Evolutionary conservation across 2,329 filamentous ascomycete genomes (phyloP), one percentile per base, ranked within the genome.

Genomic region (Neonectria sp.): DNA sequence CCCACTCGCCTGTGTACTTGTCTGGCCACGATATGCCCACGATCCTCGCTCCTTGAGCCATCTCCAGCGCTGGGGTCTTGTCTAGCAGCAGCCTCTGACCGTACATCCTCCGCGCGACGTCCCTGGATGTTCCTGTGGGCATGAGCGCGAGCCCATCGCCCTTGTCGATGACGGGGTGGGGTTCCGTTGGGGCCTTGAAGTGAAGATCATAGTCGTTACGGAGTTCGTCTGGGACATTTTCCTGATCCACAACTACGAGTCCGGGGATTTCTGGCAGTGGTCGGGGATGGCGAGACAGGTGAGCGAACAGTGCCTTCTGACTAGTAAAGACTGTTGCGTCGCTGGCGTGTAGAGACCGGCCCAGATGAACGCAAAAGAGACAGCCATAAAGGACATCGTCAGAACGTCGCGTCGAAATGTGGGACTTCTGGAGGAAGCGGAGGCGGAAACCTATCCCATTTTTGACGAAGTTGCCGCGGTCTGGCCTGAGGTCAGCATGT

Each of bases 271-370:
- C 69, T 1, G 88, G 87, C 0, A 89, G 77, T 0, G 88, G 88
- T 0, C 86, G 84, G 0, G 86, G 82, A 69, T 90, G 88, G 4
- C 86, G 83, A 4, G 86, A 80, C 60, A 89, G 76, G 71, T 90
- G 88, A 21, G 80, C 76, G 65, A 89, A 88, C 4, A 89, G 80
- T 53, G 86, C 82, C 65, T 82, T 84, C 55, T 86, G 84, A 52
- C 77, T 85, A 73, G 88, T 86, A 75, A 89, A 89, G 9, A 89
- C 85, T 1, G 88, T 89, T 3, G 87, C 84, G 55, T 90, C 88
- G 70, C 85, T 86, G 62, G 86, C 82, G 55, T 89, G 85, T 3
- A 84, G 75, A 0, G 86, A 88, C n/a, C 75, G 80, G 1, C 86
- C 86, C 21, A 79, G 68, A 6, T 85, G 81, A 4, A 88, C 78